Conservation (phyloP, 371 early-diverging fungal genomes). For the Chytridiales sp. region DNA sequence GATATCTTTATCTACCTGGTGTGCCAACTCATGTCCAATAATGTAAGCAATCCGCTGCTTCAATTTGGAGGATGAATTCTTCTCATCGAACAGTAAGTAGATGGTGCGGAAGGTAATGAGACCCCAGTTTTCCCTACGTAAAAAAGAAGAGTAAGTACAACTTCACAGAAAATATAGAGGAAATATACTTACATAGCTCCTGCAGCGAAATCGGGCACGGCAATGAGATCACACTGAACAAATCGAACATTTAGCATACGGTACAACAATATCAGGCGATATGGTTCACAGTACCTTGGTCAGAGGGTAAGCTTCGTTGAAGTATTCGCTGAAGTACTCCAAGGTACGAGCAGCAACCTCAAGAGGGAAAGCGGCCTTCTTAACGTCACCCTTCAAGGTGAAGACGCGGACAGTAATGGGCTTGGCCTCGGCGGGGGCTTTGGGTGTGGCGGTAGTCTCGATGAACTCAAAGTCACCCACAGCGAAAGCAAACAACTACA, state of each 20-base stretch:
- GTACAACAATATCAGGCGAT: not conserved
- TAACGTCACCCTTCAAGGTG: slow-evolving; percentile 63
- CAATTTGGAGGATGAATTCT: slow-evolving; percentile 57
- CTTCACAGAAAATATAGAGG: not conserved
- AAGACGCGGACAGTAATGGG: slow-evolving; percentile 75
- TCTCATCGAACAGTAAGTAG: slow-evolving; percentile 68
- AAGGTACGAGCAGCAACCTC: slow-evolving; percentile 69
- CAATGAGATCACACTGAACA: slow-evolving; percentile 75
- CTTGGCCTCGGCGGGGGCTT: slow-evolving; percentile 60
- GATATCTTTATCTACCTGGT: no score
- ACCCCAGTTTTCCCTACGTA: slow-evolving; percentile 92
- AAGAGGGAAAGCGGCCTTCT: slow-evolving; percentile 78
- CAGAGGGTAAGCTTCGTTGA: slow-evolving; percentile 81
- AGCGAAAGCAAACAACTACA: slow-evolving; percentile 62
- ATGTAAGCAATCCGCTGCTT: slow-evolving; percentile 81
- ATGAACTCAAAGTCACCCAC: slow-evolving; percentile 89
- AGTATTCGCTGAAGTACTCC: slow-evolving; percentile 81
- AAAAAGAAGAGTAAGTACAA: slow-evolving; percentile 21
- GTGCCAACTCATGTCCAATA: slow-evolving; percentile 92
- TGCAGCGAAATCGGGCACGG: slow-evolving; percentile 85
- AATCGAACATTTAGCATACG: not conserved
- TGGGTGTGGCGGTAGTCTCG: slow-evolving; percentile 68
- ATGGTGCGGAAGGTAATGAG: slow-evolving; percentile 88
- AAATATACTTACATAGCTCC: slow-evolving; percentile 59
- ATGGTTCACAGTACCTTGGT: slow-evolving; percentile 61